Base-by-base conservation (phyloP, 2,329 filamentous ascomycete genomes). In the Proliferodiscus dingleyae region DNA sequence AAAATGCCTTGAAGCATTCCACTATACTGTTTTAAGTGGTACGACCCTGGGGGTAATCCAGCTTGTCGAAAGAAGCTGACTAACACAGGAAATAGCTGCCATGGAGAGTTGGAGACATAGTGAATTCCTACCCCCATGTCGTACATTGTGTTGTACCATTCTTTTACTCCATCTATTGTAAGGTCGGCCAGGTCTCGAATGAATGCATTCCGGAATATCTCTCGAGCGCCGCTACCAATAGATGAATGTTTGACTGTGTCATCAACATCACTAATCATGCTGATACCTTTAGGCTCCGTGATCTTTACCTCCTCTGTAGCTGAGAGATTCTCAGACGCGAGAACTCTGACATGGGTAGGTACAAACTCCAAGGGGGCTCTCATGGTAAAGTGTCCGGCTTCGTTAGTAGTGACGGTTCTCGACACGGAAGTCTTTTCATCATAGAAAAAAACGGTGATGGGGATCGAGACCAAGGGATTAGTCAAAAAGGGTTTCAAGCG, bases 21-120 rank as follows among this genome's bases (percentile, higher is more conserved):
- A 50, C 81, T 88, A 66, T 98, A 98, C 55, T 95, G 89, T 66
- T 98, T 98, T 55, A 98, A 67, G 63, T 98, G 94, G 55, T 97
- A 87, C 0, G 91, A 96, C 0, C 93, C 94, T 1, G 79, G 79
- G 0, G 93, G 93, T 1, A 98, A 70, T 1, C 86, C 86, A 5
- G 87, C 86, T 32, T 85, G 68, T 53, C 83, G 81, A 64, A 97
- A 95, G 64, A 86, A 98, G 43, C 80, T 88, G 4, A 87, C 85
- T 9, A 98, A 71, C 2, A 97, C 81, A 0, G 93, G 93, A 58
- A 88, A 98, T 5, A 98, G 75, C 64, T 98, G 94, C 94, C 94
- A 98, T 0, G 93, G 93, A 41, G 91, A 95, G 66, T 98, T 98
- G n/a, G 93, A 98, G 54, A 95, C 94, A 65, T 98, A 98, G 63